phyloP scores from a whole-genome alignment of 2,329 filamentous ascomycete species.

The Pezicula carpinea region DNA sequence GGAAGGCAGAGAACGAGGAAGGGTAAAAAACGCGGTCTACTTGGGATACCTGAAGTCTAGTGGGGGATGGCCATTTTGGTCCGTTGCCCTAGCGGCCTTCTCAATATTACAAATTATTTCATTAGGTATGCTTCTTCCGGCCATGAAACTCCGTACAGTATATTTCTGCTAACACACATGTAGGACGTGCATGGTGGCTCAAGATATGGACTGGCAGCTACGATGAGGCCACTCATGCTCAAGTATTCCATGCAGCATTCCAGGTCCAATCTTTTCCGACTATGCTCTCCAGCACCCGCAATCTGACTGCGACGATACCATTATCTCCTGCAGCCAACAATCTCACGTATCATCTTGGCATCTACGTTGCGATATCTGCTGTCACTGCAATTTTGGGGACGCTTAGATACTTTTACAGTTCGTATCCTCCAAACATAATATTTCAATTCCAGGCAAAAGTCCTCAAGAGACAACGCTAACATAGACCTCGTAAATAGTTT shows the following conservation, averaged over 20 bases:
- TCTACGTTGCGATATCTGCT: constrained; percentile 61
- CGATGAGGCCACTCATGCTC: constrained; percentile 24
- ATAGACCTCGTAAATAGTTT: constrained; percentile 32
- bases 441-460: too few species aligned
- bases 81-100: constrained; percentile 48
- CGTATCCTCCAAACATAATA: too few species aligned
- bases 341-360: constrained; percentile 59
- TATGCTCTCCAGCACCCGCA: constrained; percentile 1
- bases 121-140: constrained; percentile 38
- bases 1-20: constrained; percentile 66
- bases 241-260: constrained; percentile 35
- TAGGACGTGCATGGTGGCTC: constrained; percentile 58
- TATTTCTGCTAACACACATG: constrained; percentile 5
- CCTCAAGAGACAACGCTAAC: too few species aligned
- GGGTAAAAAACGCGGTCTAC: constrained; percentile 65
- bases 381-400: constrained; percentile 55
- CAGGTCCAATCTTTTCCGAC: constrained; percentile 36
- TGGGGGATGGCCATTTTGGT: constrained; percentile 60
- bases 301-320: neutral
- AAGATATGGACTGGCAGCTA: constrained; percentile 54
- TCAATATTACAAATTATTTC: constrained; percentile 48
- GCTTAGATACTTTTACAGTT: constrained; percentile 51
- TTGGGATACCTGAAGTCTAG: constrained; percentile 60
- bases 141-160: neutral
- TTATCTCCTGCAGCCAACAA: constrained; percentile 26